Evolutionary conservation across 768 basidiomycete genomes (phyloP).

Genomic region (Suillus americanus): DNA sequence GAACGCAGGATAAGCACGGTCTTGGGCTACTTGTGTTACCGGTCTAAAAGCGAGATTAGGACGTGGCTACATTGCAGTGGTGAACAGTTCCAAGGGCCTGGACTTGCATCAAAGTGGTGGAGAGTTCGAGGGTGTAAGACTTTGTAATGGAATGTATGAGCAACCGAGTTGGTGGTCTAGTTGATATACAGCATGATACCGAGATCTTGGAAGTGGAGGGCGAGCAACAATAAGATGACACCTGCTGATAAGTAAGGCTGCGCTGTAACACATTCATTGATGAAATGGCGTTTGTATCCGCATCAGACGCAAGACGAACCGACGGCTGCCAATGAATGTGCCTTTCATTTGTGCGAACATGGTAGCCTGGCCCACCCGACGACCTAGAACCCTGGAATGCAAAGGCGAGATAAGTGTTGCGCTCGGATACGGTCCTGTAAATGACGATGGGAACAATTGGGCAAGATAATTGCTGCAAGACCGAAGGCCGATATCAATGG

Average conservation of each 20-base stretch:
- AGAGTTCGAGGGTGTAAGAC: background rate
- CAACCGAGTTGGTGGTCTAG: background rate
- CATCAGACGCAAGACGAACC: background rate
- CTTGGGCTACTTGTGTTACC: background rate
- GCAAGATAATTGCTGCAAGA: background rate
- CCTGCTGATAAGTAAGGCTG: background rate
- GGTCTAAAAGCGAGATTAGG: background rate
- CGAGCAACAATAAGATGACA: background rate
- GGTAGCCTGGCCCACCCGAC: background rate
- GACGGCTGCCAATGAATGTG: background rate
- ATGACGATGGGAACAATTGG: background rate
- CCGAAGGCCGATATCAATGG: background rate
- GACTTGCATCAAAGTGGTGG: background rate
- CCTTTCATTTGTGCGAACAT: background rate
- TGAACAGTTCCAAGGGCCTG: background rate
- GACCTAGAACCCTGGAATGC: background rate
- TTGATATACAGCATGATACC: background rate
- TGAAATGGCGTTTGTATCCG: background rate
- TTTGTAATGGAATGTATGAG: background rate
- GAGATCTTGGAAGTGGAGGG: background rate
- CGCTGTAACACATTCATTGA: background rate
- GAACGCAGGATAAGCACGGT: background rate
- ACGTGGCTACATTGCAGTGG: background rate
- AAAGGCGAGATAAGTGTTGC: background rate
- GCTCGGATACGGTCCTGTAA: background rate